phyloP scores from a whole-genome alignment of 768 basidiomycete species.

The Russula abietina region DNA sequence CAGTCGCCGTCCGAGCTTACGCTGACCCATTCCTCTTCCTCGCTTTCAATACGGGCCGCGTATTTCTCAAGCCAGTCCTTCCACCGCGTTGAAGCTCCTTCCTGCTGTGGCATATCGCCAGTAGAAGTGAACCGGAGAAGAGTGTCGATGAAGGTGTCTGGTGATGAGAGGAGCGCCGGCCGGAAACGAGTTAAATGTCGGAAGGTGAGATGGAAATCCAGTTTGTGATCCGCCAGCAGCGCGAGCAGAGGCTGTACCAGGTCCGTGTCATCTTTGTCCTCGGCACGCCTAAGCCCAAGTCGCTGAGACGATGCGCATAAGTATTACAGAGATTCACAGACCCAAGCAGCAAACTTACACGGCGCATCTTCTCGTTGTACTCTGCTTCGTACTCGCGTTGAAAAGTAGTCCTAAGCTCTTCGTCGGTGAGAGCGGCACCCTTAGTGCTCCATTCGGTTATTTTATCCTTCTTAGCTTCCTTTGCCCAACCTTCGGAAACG shows the following conservation, averaged over 20 bases:
- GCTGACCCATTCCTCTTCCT: constrained; percentile 47
- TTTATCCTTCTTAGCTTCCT: constrained; percentile 44
- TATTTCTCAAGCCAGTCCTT: constrained; percentile 60
- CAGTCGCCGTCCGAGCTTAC: constrained; percentile 36
- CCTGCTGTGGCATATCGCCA: constrained; percentile 37
- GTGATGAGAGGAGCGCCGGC: constrained; percentile 32
- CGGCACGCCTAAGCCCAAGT: constrained; percentile 61
- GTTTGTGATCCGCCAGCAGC: constrained; percentile 59
- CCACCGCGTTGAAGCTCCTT: constrained; percentile 47
- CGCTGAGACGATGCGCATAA: constrained; percentile 42
- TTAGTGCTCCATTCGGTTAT: constrained; percentile 55
- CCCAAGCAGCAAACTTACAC: constrained; percentile 37
- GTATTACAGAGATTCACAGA: background rate
- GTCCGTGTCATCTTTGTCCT: constrained; percentile 50
- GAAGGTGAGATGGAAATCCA: constrained; percentile 91
- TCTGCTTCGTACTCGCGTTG: constrained; percentile 55
- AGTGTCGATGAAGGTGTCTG: constrained; percentile 40
- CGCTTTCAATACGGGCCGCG: constrained; percentile 49
- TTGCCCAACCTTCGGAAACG: constrained; percentile 59
- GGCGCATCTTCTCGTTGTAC: constrained; percentile 66
- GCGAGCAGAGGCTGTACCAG: constrained; percentile 67
- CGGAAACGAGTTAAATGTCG: constrained; percentile 62
- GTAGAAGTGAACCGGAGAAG: constrained; percentile 47
- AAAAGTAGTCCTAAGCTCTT: constrained; percentile 56
- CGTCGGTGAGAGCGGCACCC: constrained; percentile 47